phyloP scores from a whole-genome alignment of 257 asterid species.

The Solanum medicagineum region DNA sequence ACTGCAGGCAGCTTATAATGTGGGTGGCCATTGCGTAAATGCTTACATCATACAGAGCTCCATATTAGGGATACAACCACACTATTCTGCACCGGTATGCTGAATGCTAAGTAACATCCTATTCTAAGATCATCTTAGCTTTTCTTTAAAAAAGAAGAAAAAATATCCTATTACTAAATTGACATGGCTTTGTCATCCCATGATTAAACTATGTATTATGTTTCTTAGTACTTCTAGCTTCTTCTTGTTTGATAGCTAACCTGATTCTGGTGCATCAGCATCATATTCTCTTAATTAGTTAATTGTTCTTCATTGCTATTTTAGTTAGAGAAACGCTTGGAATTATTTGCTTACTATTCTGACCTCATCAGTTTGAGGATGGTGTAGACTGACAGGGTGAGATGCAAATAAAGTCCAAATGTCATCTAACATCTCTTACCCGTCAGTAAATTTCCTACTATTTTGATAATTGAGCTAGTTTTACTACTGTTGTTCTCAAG shows the following conservation, averaged over 20 bases:
- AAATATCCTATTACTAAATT: background rate
- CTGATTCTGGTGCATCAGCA: background rate
- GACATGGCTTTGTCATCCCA: background rate
- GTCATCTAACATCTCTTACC: background rate
- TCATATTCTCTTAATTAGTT: background rate
- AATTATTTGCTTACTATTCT: background rate
- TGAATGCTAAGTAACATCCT: background rate
- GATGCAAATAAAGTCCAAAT: background rate
- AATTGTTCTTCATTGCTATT: background rate
- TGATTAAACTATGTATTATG: background rate
- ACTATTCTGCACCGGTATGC: slow-evolving; percentile 69
- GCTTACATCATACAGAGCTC: slow-evolving; percentile 68
- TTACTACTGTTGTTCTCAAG: background rate
- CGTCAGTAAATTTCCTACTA: background rate
- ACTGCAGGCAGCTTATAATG: slow-evolving; percentile 70
- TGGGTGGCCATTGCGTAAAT: slow-evolving; percentile 74
- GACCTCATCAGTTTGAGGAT: background rate
- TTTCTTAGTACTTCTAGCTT: background rate
- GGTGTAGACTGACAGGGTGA: background rate
- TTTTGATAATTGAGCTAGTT: background rate
- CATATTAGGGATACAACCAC: slow-evolving; percentile 71
- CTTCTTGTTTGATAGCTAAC: background rate
- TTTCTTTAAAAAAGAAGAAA: background rate
- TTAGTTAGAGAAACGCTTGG: background rate
- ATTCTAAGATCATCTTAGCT: background rate